Conservation (phyloP, 768 basidiomycete species). For the Phaeotremella skinneri region DNA sequence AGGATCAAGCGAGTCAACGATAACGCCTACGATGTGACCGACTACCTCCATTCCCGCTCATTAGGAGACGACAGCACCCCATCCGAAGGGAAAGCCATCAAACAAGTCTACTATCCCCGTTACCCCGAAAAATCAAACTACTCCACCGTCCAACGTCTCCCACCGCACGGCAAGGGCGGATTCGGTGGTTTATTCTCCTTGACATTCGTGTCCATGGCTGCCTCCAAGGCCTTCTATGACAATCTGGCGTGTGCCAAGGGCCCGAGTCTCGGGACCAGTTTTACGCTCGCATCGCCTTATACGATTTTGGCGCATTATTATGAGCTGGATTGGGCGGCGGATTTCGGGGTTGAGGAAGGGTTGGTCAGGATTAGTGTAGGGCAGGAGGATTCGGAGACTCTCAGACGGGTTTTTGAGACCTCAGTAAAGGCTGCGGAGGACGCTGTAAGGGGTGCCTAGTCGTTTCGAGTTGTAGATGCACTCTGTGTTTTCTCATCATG, state of each 20-base stretch:
- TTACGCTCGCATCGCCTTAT: slow-evolving; percentile 91
- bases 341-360: slow-evolving; percentile 77
- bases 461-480: neutral
- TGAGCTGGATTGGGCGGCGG: slow-evolving; percentile 87
- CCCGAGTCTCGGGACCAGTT: slow-evolving; percentile 80
- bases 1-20: slow-evolving; percentile 74
- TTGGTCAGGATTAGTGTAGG: slow-evolving; percentile 90
- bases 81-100: slow-evolving; percentile 58
- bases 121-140: slow-evolving; percentile 72
- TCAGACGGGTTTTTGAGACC: slow-evolving; percentile 62
- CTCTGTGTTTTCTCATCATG: too few species aligned
- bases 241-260: slow-evolving; percentile 79
- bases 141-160: slow-evolving; percentile 61
- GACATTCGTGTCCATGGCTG: slow-evolving; percentile 68
- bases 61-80: slow-evolving; percentile 21
- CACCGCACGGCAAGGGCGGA: slow-evolving; percentile 57
- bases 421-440: slow-evolving; percentile 75
- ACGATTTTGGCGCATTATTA: slow-evolving; percentile 84
- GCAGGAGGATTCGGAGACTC: slow-evolving; percentile 65
- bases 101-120: slow-evolving; percentile 86
- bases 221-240: slow-evolving; percentile 80
- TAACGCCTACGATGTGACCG: slow-evolving; percentile 79
- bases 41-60: slow-evolving; percentile 65
- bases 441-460: slow-evolving; percentile 26
- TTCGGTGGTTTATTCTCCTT: slow-evolving; percentile 86